Evolutionary conservation across 805 yeast genomes (phyloP).

Genomic region (Candida dajiaensis): DNA sequence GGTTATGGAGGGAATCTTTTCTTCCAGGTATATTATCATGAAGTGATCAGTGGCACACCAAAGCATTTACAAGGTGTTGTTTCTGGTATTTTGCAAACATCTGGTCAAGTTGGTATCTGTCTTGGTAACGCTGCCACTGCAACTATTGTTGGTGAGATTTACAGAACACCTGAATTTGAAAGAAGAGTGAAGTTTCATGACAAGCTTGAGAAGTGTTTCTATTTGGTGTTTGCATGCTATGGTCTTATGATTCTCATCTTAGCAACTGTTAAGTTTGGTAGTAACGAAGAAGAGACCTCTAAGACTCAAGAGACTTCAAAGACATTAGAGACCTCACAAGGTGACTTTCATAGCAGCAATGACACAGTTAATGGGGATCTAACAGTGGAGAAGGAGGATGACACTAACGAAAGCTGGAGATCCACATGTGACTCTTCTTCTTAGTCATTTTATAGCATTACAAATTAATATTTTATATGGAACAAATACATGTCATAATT

Average conservation of each 20-base stretch:
- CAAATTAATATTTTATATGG: too few relatives aligned
- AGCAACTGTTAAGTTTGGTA: neutral
- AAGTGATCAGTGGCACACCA: constrained; percentile 30
- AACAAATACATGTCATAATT: too few relatives aligned
- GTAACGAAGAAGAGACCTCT: neutral
- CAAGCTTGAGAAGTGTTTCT: neutral
- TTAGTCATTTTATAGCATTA: too few relatives aligned
- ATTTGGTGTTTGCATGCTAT: neutral
- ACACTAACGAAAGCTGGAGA: too few relatives aligned
- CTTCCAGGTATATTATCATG: constrained; percentile 29
- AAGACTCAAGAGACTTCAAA: too few relatives aligned
- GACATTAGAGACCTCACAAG: too few relatives aligned
- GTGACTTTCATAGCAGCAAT: too few relatives aligned
- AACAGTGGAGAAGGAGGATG: too few relatives aligned
- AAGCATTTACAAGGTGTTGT: constrained; percentile 35
- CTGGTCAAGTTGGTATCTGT: constrained; percentile 29
- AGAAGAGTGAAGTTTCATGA: neutral
- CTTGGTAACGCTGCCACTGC: constrained; percentile 25
- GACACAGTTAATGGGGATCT: too few relatives aligned
- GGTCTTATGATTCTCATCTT: neutral
- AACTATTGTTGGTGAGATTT: constrained; percentile 22
- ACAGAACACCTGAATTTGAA: neutral
- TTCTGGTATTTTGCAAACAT: constrained; percentile 31
- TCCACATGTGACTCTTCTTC: too few relatives aligned
- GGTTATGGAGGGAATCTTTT: constrained; percentile 27